Evolutionary conservation across 2,329 filamentous ascomycete species (phyloP).

Genomic region (Chaetomium globosum): DNA sequence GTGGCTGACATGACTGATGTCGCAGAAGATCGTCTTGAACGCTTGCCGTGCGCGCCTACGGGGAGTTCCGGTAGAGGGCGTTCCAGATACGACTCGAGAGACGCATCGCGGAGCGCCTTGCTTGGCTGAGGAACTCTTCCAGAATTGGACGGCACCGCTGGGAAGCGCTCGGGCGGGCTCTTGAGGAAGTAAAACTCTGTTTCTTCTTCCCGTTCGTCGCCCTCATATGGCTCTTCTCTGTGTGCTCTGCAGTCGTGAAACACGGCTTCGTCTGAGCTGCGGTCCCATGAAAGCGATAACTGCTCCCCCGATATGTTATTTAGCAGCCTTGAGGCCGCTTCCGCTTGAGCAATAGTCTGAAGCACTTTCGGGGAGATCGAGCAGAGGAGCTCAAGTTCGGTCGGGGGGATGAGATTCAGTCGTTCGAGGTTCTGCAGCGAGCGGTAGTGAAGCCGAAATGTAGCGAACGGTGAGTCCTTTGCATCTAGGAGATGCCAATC

Average conservation of each 20-base stretch:
- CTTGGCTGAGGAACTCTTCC: conserved; percentile 40
- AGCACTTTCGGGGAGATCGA: conserved; percentile 20
- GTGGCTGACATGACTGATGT: conserved; percentile 32
- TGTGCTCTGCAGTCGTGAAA: conserved; percentile 24
- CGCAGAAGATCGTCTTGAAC: conserved; percentile 29
- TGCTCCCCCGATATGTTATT: conserved; percentile 1
- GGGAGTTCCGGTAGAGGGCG: conserved; percentile 41
- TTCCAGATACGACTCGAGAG: conserved; percentile 34
- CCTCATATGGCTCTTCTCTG: not conserved
- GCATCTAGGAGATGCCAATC: conserved; percentile 57
- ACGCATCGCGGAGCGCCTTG: conserved; percentile 39
- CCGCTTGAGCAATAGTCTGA: conserved; percentile 1
- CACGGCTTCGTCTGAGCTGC: conserved; percentile 27
- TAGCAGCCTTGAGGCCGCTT: not conserved
- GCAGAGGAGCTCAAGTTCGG: conserved; percentile 29
- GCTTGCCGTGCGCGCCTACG: conserved; percentile 17
- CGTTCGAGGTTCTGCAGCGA: conserved; percentile 53
- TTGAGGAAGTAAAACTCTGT: conserved; percentile 38
- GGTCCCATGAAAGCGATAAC: not conserved
- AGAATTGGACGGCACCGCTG: not conserved
- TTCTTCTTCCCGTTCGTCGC: conserved; percentile 29
- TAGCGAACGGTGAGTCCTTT: conserved; percentile 55
- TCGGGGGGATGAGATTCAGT: conserved; percentile 51
- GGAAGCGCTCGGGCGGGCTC: conserved; percentile 40
- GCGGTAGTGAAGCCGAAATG: conserved; percentile 61